Base-by-base conservation (phyloP, 306 rosid genomes). In the Sindora glabra region DNA sequence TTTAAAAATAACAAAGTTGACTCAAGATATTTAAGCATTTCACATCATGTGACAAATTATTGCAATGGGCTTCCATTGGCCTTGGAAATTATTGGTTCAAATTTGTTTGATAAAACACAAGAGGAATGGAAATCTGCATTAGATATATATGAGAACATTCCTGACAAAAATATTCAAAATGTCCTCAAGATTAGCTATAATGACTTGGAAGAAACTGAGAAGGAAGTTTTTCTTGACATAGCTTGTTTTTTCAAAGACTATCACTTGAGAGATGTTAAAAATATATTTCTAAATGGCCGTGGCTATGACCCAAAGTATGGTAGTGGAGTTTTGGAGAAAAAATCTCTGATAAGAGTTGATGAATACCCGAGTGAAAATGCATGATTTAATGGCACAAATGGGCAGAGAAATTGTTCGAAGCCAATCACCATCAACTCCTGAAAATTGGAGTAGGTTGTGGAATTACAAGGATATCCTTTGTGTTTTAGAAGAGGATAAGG, bases 191-290 rank as follows among this genome's bases (percentile, higher is more conserved):
- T 59, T 9, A 59, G 52, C 40, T 59, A 16, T 16, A 41, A 59
- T 16, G 50, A 8, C 6, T 41, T 59, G 26, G 52, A 59, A 5
- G 52, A 27, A 11, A 4, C 11, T 18, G 66, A 60, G 30, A n/a
- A 44, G 12, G 12, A 1, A 25, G 7, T 54, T 34, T 62, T 70
- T 24, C 69, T 70, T 34, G 65, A 70, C 33, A 61, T 62, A 50
- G 50, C 65, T 0, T 47, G 52, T 11, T 47, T 47, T 6, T 47
- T 21, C 27, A 47, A 21, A 47, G 52, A 4, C 8, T 1, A 2
- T 8, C 1, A 8, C 19, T 23, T 18, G n/a, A 15, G n/a, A 1
- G 1, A 47, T 47, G 52, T 17, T 2, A 21, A 21, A 12, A 1
- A 47, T 11, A 19, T 47, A 1, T 4, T 19, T 12, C 40, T 1